Conservation (phyloP, 352 stramenopile genomes). For the Poterioochromonas sp. region DNA sequence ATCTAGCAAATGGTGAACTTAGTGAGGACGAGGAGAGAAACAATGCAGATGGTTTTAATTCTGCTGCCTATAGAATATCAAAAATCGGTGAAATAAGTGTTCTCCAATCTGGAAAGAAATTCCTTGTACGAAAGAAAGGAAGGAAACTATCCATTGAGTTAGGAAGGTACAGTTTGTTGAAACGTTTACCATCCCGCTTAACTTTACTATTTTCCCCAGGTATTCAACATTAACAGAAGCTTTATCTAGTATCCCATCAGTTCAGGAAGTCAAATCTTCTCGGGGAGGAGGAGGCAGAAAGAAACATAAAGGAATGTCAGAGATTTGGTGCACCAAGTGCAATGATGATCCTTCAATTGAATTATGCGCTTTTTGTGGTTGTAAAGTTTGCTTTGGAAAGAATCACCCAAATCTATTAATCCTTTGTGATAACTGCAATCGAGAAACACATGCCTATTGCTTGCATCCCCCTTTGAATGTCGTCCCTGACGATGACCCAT, state of each 20-base stretch:
- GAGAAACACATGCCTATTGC: slow-evolving; percentile 5
- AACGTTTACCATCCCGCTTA: background rate
- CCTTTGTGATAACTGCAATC: slow-evolving; percentile 2
- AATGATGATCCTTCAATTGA: background rate
- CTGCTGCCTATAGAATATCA: background rate
- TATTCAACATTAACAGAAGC: background rate
- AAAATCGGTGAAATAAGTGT: background rate
- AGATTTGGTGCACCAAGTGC: slow-evolving; percentile 12
- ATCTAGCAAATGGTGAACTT: background rate
- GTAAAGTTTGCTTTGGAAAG: slow-evolving; percentile 18
- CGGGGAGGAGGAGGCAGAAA: background rate
- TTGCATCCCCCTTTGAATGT: background rate
- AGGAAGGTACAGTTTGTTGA: background rate
- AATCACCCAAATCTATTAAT: background rate
- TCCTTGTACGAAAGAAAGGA: background rate
- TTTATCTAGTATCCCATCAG: background rate
- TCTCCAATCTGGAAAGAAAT: background rate
- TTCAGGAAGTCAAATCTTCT: background rate
- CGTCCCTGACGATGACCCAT: background rate
- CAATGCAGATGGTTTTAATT: too few species aligned
- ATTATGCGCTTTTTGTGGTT: slow-evolving; percentile 17
- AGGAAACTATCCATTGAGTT: background rate
- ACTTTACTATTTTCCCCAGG: background rate
- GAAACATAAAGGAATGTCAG: too few species aligned
- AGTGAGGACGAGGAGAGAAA: slow-evolving; percentile 11